Evolutionary conservation across 2,329 filamentous ascomycete species (phyloP), one percentile per base, ranked within the genome.

Genomic region (Pseudogymnoascus sp.): DNA sequence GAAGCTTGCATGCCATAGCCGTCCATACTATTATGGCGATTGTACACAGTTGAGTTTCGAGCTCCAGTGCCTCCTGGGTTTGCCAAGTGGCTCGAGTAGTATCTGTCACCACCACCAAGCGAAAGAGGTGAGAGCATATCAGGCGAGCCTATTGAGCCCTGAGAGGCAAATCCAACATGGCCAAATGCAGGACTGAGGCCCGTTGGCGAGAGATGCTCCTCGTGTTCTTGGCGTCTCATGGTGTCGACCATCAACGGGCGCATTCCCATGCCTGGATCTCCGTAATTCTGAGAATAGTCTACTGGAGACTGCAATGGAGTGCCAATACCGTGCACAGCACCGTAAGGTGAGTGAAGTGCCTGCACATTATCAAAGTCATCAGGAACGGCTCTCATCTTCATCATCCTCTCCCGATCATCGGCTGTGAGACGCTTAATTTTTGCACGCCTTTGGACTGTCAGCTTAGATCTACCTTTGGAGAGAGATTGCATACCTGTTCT

Each of bases 401-500:
- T 84, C 82, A 89, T 86, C 62, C 85, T 80, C 64, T 89, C 85
- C 58, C 86, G 82, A 70, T 89, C 86, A 72, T 89, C 85, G n/a
- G 80, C 84, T 67, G 82, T 88, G 65, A 89, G 77, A 55, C 86
- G 81, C 79, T 89, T 89, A 71, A 89, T 88, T 72, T 89, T 89
- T 49, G 86, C 86, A 67, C 86, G 82, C 69, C 86, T 88, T 60
- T n/a, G 22, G 33, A 39, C 11, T 38, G 22, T 38, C 5, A 60
- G 61, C 62, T 61, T 45, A 59, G 23, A 36, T 49, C 38, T 36
- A 52, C 63, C 41, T 45, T 23, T 52, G 28, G 55, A 38, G 41
- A 60, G 61, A 16, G n/a, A 55, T 65, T 60, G 71, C 82, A 69
- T 82, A 96, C 92, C 92, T 85, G 76, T 97, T 97, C 76, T 97